Evolutionary conservation across 192 early-diverging fungal species (phyloP).

Genomic region (Thamnidium elegans): DNA sequence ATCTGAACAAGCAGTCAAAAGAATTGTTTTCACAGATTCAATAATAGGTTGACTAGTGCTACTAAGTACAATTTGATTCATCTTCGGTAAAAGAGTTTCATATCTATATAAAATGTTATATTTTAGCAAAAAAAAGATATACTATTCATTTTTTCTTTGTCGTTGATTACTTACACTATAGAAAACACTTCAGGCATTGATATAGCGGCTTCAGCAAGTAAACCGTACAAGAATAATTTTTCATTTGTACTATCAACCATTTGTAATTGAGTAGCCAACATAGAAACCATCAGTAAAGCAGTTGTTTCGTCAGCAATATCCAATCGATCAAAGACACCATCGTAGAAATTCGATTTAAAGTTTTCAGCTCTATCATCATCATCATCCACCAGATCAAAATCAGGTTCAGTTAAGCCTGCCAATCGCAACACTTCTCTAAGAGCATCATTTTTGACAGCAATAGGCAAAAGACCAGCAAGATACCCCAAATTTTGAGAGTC

Average conservation of each 20-base stretch:
- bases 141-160: neutral
- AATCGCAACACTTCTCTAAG: constrained; percentile 54
- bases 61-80: constrained; percentile 66
- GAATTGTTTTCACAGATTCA: constrained; percentile 69
- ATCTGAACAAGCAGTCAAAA: constrained; percentile 61
- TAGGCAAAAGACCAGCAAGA: constrained; percentile 76
- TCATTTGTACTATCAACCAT: constrained; percentile 71
- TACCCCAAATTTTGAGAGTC: constrained; percentile 61
- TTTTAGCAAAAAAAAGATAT: neutral
- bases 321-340: constrained; percentile 62
- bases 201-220: constrained; percentile 71
- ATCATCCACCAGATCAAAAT: constrained; percentile 19
- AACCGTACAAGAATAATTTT: constrained; percentile 69
- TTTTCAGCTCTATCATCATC: constrained; percentile 30
- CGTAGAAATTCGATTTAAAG: constrained; percentile 49
- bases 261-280: constrained; percentile 72
- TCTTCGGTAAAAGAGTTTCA: constrained; percentile 67
- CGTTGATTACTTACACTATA: constrained; percentile 61
- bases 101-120: constrained; percentile 45
- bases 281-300: constrained; percentile 58
- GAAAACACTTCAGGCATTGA: constrained; percentile 71
- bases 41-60: constrained; percentile 63
- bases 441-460: constrained; percentile 72
- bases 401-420: constrained; percentile 50
- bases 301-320: constrained; percentile 65